Percentiles rank a stretch among this genome's conserved stretches.
These are phyloP conservation scores for Coniferiporia sulphurascens DNA, from an alignment of 1,284 basidiomycete species.

Conservation along the genomic window DNA sequence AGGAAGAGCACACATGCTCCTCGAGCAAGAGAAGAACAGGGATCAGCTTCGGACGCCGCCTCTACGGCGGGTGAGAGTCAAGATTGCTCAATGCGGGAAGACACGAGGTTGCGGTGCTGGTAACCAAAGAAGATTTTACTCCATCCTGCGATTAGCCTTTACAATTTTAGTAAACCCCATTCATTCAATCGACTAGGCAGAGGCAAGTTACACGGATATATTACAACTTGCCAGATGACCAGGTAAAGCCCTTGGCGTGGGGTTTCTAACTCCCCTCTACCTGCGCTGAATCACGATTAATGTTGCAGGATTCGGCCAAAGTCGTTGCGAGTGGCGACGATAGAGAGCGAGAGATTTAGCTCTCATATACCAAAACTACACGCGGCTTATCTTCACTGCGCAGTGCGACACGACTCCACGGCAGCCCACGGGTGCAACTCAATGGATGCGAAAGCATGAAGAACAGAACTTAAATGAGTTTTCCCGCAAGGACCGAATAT, in stretches of 20 bases:
- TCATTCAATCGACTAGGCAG: neutral
- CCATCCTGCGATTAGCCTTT: neutral
- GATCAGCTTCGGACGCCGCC: neutral
- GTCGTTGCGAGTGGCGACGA: neutral
- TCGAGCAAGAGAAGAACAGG: neutral
- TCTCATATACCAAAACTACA: neutral
- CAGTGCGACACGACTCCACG: neutral
- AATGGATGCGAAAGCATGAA: neutral
- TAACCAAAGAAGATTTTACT: neutral
- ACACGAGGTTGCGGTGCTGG: neutral
- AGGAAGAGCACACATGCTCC: neutral
- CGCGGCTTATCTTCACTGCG: neutral
- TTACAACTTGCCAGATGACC: neutral
- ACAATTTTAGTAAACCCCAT: neutral
- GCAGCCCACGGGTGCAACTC: neutral
- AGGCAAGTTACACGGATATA: neutral
- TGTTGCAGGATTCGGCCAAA: neutral
- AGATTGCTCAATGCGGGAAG: neutral
- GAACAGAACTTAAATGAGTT: neutral
- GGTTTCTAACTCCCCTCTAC: neutral
- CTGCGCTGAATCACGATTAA: neutral
- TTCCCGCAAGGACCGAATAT: constrained; percentile 5
- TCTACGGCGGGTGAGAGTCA: too few species aligned
- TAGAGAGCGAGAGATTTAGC: neutral
- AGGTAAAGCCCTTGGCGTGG: neutral